Evolutionary conservation across 257 asterid species (phyloP), one percentile per base, ranked within the genome.

Genomic region (Solanum piurae): DNA sequence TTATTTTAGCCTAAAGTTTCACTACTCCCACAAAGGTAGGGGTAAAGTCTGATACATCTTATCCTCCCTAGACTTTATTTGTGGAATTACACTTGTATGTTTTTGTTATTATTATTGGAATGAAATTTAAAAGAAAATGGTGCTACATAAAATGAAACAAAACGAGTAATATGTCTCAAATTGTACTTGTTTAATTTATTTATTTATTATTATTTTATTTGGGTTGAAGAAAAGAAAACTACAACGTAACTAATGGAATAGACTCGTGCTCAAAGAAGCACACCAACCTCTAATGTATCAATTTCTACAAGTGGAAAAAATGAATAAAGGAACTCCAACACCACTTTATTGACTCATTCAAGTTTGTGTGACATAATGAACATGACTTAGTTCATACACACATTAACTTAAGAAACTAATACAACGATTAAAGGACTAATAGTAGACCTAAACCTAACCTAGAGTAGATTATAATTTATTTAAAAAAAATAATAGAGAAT

Each of bases 21-120:
- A 38, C 42, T 38, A 8, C 29, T 1, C 4, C 52, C 52, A 44
- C 52, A 44, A 49, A 0, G 13, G 60, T 9, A 44, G 16, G 52
- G 16, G 0, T 44, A 44, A 44, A 55, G n/a, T 55, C 9, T 55
- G 5, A 6, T 60, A 60, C 6, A 60, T 23, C 5, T 4, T 62
- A 4, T 62, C 6, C 69, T 60, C 9, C 29, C 0, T 9, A 21
- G 5, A 60, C 0, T 0, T 0, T 1, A 52, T 0, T 9, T 60
- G 3, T 60, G 3, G 3, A 4, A 23, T 0, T 60, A 60, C 13
- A 21, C 27, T 23, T 23, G 4, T 9, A 60, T 60, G 29, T 40
- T 40, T 38, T 38, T 38, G 42, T 38, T 38, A 1, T 21, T 58
- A 1, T 58, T 8, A 0, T 31, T 1, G 25, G 1, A 31, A 71